Conservation (phyloP, 495 filamentous ascomycete genomes). For the Filosporella fistucella region DNA sequence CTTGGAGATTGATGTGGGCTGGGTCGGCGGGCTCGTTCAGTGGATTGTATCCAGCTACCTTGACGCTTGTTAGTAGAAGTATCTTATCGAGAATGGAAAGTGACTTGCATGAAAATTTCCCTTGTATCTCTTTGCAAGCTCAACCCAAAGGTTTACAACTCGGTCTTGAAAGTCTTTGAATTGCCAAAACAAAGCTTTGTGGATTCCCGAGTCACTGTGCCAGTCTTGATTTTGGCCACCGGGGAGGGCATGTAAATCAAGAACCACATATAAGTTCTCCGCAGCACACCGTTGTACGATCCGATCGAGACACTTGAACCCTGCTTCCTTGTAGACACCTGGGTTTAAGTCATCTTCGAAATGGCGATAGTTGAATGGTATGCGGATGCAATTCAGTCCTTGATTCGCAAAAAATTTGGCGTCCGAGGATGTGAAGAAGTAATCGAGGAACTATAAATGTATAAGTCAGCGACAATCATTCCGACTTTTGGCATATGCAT, state of each 20-base stretch:
- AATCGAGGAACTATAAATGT: conserved; percentile 47
- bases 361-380: conserved; percentile 63
- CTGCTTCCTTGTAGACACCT: conserved; percentile 47
- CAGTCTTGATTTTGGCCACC: conserved; percentile 64
- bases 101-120: conserved; percentile 36
- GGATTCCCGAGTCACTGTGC: conserved; percentile 54
- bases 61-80: background rate
- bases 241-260: conserved; percentile 60
- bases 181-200: conserved; percentile 59
- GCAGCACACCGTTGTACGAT: conserved; percentile 53
- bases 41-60: conserved; percentile 62
- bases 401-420: conserved; percentile 55
- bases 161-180: conserved; percentile 59
- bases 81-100: background rate
- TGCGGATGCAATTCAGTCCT: conserved; percentile 57
- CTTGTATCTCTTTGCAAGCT: conserved; percentile 52
- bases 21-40: conserved; percentile 64
- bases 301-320: conserved; percentile 56
- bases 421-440: conserved; percentile 60
- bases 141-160: conserved; percentile 54
- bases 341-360: conserved; percentile 63
- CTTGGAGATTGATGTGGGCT: conserved; percentile 45
- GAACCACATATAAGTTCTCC: conserved; percentile 54
- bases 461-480: conserved; percentile 25
- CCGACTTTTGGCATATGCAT: background rate